Evolutionary conservation across 192 early-diverging fungal genomes (phyloP), one percentile per base, ranked within the genome.

Genomic region (Backusella macrospora): DNA sequence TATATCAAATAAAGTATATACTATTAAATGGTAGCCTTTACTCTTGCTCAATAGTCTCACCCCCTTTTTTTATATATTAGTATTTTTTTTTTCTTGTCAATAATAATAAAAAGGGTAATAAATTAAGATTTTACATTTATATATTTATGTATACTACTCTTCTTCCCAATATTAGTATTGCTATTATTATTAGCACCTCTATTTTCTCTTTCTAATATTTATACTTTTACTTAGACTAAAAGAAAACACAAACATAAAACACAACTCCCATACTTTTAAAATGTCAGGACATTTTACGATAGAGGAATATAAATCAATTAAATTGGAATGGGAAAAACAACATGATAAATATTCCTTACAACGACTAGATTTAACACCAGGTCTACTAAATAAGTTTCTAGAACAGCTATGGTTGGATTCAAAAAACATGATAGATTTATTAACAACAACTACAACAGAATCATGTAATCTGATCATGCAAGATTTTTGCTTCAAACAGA

Each of bases 351-450:
- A 34, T 34, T 34, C 2, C 2, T 34, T 34, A 13, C 52, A 59
- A 10, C 52, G 26, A 13, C 21, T 59, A 12, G 4, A 59, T 26
- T 9, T 21, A 59, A 59, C 26, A 59, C 21, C 18, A 59, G 26
- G 21, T 12, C 21, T 59, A 13, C 26, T 59, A 18, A 59, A 59
- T 59, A 59, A 18, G 1, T 59, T 59, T 59, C 52, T 59, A 5
- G 21, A 59, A 59, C 21, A 59, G 3, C 26, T 26, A 23, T 59
- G 52, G 52, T 12, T 26, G 4, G 52, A 59, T 12, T 59, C 52
- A 26, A 23, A 23, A 59, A 59, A 59, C 52, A 59, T 59, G 52
- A 59, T 59, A 23, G 21, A 59, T 59, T 59, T 59, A 10, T 13
- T 23, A 9, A 59, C 26, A 23, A 26, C 52, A 59, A 34, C 29